Conservation (phyloP, 495 filamentous ascomycete genomes). For the Chaetomium fimeti region DNA sequence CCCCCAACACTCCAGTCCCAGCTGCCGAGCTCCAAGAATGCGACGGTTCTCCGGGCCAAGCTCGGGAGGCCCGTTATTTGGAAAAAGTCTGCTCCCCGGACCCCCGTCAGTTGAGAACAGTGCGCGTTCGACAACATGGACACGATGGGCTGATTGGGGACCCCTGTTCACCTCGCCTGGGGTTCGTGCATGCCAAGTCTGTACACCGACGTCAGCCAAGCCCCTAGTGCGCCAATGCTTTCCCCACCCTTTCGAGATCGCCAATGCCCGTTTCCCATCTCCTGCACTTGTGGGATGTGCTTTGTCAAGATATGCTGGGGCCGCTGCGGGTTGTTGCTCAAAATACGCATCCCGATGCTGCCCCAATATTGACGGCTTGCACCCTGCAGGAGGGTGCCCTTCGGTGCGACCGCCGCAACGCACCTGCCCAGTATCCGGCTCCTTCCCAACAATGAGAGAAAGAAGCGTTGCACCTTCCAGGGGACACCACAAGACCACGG, state of each 20-base stretch:
- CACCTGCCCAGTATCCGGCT: conserved; percentile 4
- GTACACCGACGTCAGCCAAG: conserved; percentile 16
- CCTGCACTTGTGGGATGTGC: conserved; percentile 11
- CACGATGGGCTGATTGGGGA: conserved; percentile 16
- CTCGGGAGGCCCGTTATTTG: background rate
- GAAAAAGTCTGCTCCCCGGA: conserved; percentile 15
- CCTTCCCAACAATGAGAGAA: background rate
- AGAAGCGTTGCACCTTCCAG: background rate
- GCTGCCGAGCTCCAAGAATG: background rate
- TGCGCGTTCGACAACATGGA: conserved; percentile 1
- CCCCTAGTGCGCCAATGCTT: conserved; percentile 5
- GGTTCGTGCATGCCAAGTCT: conserved; percentile 4
- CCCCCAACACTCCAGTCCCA: background rate
- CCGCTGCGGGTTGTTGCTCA: conserved; percentile 5
- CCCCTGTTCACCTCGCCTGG: background rate
- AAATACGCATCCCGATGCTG: conserved; percentile 6
- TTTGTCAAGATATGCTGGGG: conserved; percentile 14
- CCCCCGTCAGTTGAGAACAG: background rate
- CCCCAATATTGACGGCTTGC: conserved; percentile 9
- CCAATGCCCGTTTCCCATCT: conserved; percentile 21
- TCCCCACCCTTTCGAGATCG: conserved; percentile 18
- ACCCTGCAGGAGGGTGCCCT: conserved; percentile 8
- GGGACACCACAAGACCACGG: background rate
- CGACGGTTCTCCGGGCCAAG: background rate
- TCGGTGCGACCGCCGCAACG: background rate